Base-by-base conservation (phyloP, 164 flowering plant species). In the Kingdonia uniflora region DNA sequence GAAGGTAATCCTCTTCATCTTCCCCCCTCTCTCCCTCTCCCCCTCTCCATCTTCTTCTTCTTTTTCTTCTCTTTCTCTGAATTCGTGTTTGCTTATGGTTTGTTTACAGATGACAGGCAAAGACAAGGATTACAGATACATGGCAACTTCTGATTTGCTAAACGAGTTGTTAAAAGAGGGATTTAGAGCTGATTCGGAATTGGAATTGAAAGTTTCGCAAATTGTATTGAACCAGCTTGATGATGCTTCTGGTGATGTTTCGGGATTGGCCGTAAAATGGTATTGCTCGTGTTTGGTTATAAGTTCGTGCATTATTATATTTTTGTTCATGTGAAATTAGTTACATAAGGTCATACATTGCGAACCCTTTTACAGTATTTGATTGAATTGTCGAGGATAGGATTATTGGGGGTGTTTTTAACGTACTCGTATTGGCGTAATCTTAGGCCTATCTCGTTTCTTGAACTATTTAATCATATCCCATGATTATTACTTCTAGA, bases 241-340 rank as follows among this genome's bases (percentile, higher is more conserved):
- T 70, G 99, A 94, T 81, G 91, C 78, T 1, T 88, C 99, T 47
- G 97, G 97, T 5, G 99, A 94, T 74, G 96, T 94, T 49, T 94
- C 99, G 67, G 99, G 87, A 56, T 70, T 94, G 69, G 99, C 99
- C 66, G 92, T 94, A 11, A 94, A 94, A 77, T 94, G 99, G 99
- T 94, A 29, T 29, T 29, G 8, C 8, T 29, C 8, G 35, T 29
- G 35, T 8, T 29, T 29, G 4, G 35, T 29, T 29, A 29, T 29
- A 3, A 29, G 8, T 29, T 8, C 35, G 35, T 29, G 35, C 35
- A 3, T 29, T 29, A 8, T 8, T 29, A 3, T 29, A 8, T 29
- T 3, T 29, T 4, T 29, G 8, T 29, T 29, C n/a, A n/a, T 29
- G 35, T 29, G 35, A 29, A 3, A 8, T 8, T 29, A 3, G 8